Percentiles rank a stretch among this genome's conserved stretches.
These are phyloP conservation scores for Butyriboletus loyo DNA, from an alignment of 768 basidiomycete species.

Conservation along the genomic window DNA sequence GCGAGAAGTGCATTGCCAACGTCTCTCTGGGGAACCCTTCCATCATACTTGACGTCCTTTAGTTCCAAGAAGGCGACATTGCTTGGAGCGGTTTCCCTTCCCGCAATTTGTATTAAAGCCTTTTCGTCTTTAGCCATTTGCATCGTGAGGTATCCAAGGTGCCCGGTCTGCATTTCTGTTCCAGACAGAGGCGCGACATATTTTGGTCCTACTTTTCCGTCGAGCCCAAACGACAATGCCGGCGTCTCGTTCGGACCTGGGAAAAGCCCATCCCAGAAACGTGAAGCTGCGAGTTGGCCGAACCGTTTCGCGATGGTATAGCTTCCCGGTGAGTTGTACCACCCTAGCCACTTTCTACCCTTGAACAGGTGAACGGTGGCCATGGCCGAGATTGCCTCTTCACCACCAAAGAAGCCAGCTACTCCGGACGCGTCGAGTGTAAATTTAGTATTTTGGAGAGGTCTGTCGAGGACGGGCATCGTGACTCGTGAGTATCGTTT, in stretches of 20 bases:
- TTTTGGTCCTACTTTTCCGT: conserved; percentile 27
- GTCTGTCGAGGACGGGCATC: conserved; percentile 19
- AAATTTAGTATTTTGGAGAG: conserved; percentile 10
- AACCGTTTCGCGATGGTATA: conserved; percentile 33
- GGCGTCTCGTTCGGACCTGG: conserved; percentile 29
- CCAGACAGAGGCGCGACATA: conserved; percentile 29
- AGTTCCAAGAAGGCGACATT: conserved; percentile 23
- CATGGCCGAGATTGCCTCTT: conserved; percentile 38
- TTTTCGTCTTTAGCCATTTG: conserved; percentile 9
- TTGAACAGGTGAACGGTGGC: conserved; percentile 32
- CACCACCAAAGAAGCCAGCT: conserved; percentile 37
- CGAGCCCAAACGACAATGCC: conserved; percentile 28
- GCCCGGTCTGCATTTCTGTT: conserved; percentile 28
- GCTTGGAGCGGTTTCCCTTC: conserved; percentile 17
- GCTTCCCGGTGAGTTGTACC: conserved; percentile 38
- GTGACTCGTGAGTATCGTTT: background rate
- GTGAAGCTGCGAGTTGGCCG: conserved; percentile 27
- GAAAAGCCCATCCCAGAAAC: conserved; percentile 33
- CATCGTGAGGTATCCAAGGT: conserved; percentile 29
- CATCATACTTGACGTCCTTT: conserved; percentile 20
- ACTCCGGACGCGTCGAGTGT: conserved; percentile 31
- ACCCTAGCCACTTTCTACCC: conserved; percentile 34
- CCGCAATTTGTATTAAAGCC: background rate
- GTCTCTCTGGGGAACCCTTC: conserved; percentile 2
- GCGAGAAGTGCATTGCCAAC: conserved; percentile 14